Evolutionary conservation across 2,329 filamentous ascomycete genomes (phyloP), one percentile per base, ranked within the genome.

Genomic region (Arachnopeziza araneosa): DNA sequence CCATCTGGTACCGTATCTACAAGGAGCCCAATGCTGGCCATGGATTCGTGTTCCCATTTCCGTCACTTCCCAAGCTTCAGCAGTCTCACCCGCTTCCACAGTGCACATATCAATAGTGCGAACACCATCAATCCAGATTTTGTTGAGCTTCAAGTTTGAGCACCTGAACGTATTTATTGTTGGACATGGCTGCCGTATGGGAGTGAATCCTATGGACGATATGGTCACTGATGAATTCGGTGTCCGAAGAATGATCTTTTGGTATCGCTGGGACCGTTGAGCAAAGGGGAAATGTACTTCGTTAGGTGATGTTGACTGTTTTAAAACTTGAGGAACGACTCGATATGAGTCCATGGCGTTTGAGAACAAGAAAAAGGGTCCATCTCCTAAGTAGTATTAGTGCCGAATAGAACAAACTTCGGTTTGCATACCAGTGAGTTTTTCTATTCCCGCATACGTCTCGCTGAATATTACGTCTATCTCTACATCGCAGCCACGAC

Each of bases 291-390:
- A 49, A 50, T 63, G n/a, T 22, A 64, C 52, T 24, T 36, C 30
- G 9, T 50, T 58, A 17, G 51, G 50, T 6, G n/a, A 62, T 10
- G 55, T 50, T 10, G 64, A 65, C 17, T 60, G 60, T 4, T 54
- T 24, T 12, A 66, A 56, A n/a, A 22, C 56, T 9, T 65, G 55
- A 21, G 54, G 57, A 30, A 62, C 56, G 17, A 61, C 53, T 60
- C 66, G 56, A 49, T 68, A 68, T 30, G 64, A 66, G 36, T 67
- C 66, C 66, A 65, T 68, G 14, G 66, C 65, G 58, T 67, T 67
- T n/a, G 64, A 67, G 21, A 68, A 64, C 7, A 67, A 44, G 36
- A 68, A 67, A 50, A 66, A 67, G 23, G 66, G 64, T 12, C 65
- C 65, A 52, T 68, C 65, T 23, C 65, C 66, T 68, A 50, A 36